phyloP scores from a whole-genome alignment of 1,139 yeast species.

The Geotrichum citri-aurantii region DNA sequence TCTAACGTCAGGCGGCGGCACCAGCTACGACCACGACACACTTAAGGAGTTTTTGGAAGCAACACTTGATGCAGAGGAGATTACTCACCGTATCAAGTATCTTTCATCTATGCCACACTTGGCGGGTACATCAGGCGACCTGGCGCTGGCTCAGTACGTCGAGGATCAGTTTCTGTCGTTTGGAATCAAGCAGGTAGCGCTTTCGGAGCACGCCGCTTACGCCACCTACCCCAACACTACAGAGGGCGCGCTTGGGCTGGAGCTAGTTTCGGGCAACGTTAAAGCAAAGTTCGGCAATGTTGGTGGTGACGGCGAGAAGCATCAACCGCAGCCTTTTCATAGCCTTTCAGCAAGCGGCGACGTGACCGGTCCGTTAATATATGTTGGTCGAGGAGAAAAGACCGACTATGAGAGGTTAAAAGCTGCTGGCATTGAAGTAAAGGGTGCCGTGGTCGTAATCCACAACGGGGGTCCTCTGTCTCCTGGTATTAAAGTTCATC shows the following conservation, averaged over 20 bases:
- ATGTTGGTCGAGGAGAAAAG: slow-evolving; percentile 59
- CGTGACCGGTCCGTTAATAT: slow-evolving; percentile 49
- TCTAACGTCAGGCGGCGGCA: slow-evolving; percentile 41
- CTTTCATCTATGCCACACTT: slow-evolving; percentile 78
- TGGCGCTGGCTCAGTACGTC: slow-evolving; percentile 61
- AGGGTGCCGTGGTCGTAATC: slow-evolving; percentile 47
- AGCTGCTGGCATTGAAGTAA: slow-evolving; percentile 36
- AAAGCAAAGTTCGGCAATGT: slow-evolving; percentile 20
- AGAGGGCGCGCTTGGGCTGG: slow-evolving; percentile 26
- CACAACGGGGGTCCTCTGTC: slow-evolving; percentile 54
- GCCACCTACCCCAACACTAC: slow-evolving; percentile 51
- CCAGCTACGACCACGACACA: slow-evolving; percentile 54
- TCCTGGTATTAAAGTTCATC: slow-evolving; percentile 48
- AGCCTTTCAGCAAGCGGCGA: slow-evolving; percentile 62
- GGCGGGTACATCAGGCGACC: slow-evolving; percentile 84
- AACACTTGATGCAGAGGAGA: slow-evolving; percentile 49
- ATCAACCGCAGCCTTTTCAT: slow-evolving; percentile 47
- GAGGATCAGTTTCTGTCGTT: slow-evolving; percentile 51
- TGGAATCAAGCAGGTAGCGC: slow-evolving; percentile 48
- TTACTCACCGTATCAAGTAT: slow-evolving; percentile 70
- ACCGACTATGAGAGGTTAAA: slow-evolving; percentile 50
- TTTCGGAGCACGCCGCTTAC: slow-evolving; percentile 48
- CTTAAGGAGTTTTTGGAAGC: slow-evolving; percentile 46
- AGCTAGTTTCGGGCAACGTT: slow-evolving; percentile 14
- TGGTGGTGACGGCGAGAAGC: slow-evolving; percentile 25